phyloP scores from a whole-genome alignment of 768 basidiomycete species.

The Trametes cinnabarina region DNA sequence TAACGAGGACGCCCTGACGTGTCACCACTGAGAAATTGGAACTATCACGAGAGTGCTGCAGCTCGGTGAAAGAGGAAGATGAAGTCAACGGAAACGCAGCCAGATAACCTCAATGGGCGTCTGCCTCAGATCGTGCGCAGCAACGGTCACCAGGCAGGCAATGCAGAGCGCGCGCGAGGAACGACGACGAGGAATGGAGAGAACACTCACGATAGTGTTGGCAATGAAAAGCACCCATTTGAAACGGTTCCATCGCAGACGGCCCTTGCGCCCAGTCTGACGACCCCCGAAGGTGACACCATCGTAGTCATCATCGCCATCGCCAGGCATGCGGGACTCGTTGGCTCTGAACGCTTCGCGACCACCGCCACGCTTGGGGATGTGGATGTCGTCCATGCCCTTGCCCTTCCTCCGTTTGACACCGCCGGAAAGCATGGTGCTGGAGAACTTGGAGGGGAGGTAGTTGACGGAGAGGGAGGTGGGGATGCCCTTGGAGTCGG shows the following conservation, averaged over 20 bases:
- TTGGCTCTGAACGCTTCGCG: constrained; percentile 52
- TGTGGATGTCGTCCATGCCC: constrained; percentile 32
- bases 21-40: no score
- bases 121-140: neutral
- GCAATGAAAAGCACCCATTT: constrained; percentile 76
- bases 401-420: constrained; percentile 40
- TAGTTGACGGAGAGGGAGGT: constrained; percentile 65
- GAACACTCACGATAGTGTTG: constrained; percentile 51
- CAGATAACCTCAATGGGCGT: neutral
- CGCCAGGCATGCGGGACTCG: constrained; percentile 39
- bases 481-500: constrained; percentile 16
- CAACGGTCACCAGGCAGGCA: neutral
- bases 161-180: neutral
- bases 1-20: no score
- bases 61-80: no score
- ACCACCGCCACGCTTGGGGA: constrained; percentile 69
- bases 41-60: no score
- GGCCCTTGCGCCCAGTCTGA: constrained; percentile 39
- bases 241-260: constrained; percentile 76
- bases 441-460: constrained; percentile 73
- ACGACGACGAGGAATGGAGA: neutral
- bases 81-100: no score
- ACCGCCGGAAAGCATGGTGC: constrained; percentile 39
- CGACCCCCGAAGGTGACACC: constrained; percentile 40
- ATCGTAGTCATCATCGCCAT: constrained; percentile 39